Percentiles rank a stretch among this genome's conserved stretches.
These are phyloP conservation scores for Talaromyces sp. DNA, from an alignment of 2,329 filamentous ascomycete genomes.

Conservation along the genomic window DNA sequence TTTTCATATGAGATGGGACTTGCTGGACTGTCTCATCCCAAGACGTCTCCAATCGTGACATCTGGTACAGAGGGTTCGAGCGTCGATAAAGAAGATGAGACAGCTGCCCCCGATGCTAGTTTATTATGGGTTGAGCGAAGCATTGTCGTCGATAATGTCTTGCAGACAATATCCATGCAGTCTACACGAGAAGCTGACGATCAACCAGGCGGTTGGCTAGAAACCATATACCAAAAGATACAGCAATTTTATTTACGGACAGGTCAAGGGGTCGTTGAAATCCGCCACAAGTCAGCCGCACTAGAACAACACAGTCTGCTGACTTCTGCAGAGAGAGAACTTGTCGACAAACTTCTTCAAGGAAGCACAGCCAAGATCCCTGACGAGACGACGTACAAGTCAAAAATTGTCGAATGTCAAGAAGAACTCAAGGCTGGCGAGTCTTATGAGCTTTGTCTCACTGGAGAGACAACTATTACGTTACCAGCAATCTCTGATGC, in stretches of 20 bases:
- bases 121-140: slow-evolving; percentile 73
- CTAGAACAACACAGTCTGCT: slow-evolving; percentile 8
- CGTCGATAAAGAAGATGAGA: slow-evolving; percentile 23
- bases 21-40: slow-evolving; percentile 45
- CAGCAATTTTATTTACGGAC: slow-evolving; percentile 19
- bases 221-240: slow-evolving; percentile 17
- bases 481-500: slow-evolving; percentile 26
- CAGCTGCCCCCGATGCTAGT: slow-evolving; percentile 62
- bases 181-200: slow-evolving; percentile 48
- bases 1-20: slow-evolving; percentile 80
- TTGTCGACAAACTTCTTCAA: slow-evolving; percentile 29
- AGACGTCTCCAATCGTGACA: slow-evolving; percentile 38
- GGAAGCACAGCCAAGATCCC: slow-evolving; percentile 31
- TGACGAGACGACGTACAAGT: slow-evolving; percentile 53
- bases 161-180: slow-evolving; percentile 61
- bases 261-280: slow-evolving; percentile 21
- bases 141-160: slow-evolving; percentile 68
- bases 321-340: slow-evolving; percentile 13
- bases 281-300: slow-evolving; percentile 1
- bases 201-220: slow-evolving; percentile 44
- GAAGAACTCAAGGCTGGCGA: slow-evolving; percentile 68
- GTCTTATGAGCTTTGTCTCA: slow-evolving; percentile 82
- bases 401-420: slow-evolving; percentile 64
- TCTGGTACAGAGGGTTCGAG: slow-evolving; percentile 16
- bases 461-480: slow-evolving; percentile 64